Percentiles rank a stretch among this genome's conserved stretches.
These are phyloP conservation scores for Venturia oleaginea DNA, from an alignment of 2,329 filamentous ascomycete species.

Conservation along the genomic window DNA sequence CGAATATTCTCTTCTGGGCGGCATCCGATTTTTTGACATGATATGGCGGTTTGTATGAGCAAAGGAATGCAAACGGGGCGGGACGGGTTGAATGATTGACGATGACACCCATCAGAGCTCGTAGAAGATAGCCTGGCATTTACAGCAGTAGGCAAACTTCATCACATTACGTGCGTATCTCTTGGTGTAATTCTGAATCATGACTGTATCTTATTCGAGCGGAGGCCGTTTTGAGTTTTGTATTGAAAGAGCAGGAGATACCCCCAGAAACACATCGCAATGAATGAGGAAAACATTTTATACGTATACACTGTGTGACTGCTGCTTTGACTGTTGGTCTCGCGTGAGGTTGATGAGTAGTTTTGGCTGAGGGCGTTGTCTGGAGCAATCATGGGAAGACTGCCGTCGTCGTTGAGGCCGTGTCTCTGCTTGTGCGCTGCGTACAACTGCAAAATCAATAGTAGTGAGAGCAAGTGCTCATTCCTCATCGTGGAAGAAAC, in stretches of 20 bases:
- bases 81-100: background rate
- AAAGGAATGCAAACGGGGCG: background rate
- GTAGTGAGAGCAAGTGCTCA: too few relatives aligned
- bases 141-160: slow-evolving; percentile 5
- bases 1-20: background rate
- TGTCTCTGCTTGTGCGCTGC: too few relatives aligned
- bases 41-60: background rate
- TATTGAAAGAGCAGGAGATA: background rate
- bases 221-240: background rate
- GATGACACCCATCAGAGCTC: background rate
- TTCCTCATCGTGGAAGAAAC: too few relatives aligned
- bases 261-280: background rate
- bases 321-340: background rate
- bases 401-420: too few relatives aligned
- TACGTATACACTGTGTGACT: background rate
- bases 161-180: slow-evolving; percentile 2
- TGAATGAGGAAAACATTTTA: background rate
- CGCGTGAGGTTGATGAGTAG: too few relatives aligned
- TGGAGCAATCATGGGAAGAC: too few relatives aligned
- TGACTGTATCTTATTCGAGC: background rate
- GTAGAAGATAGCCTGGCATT: slow-evolving; percentile 6
- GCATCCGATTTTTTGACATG: background rate
- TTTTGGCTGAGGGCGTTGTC: too few relatives aligned
- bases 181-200: background rate
- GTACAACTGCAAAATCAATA: too few relatives aligned